Conservation (phyloP, 164 flowering plant genomes). For the Vitis cinerea region DNA sequence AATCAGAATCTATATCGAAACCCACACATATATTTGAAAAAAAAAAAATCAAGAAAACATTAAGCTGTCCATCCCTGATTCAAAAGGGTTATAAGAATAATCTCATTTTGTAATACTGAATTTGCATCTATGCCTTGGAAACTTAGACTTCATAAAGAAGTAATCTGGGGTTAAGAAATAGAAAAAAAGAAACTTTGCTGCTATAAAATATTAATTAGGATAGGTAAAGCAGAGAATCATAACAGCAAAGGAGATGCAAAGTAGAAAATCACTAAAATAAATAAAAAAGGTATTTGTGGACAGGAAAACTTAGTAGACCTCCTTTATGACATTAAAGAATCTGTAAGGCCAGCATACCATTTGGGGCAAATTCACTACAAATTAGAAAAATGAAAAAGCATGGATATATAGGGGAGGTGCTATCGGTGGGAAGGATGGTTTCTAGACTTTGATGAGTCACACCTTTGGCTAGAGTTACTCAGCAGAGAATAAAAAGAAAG, state of each 20-base stretch:
- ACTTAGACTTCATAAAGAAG: slow-evolving; percentile 8
- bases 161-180: background rate
- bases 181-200: background rate
- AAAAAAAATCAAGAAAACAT: background rate
- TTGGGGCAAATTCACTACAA: background rate
- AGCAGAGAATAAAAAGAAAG: no score
- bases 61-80: background rate
- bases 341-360: background rate
- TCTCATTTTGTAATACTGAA: background rate
- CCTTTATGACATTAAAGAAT: slow-evolving; percentile 5
- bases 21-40: background rate
- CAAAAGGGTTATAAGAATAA: slow-evolving; percentile 3
- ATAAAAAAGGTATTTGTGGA: background rate
- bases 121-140: slow-evolving; percentile 10
- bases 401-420: no score
- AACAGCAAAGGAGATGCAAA: slow-evolving; percentile 23
- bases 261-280: background rate
- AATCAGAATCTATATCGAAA: slow-evolving; percentile 16
- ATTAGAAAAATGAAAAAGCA: background rate
- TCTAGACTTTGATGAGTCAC: background rate
- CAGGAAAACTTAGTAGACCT: background rate
- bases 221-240: slow-evolving; percentile 11
- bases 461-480: background rate
- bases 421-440: no score
- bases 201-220: slow-evolving; percentile 4